These are phyloP conservation scores for Saccharomyces uvarum DNA, from an alignment of 1,139 yeast species.

Conservation along the genomic window DNA sequence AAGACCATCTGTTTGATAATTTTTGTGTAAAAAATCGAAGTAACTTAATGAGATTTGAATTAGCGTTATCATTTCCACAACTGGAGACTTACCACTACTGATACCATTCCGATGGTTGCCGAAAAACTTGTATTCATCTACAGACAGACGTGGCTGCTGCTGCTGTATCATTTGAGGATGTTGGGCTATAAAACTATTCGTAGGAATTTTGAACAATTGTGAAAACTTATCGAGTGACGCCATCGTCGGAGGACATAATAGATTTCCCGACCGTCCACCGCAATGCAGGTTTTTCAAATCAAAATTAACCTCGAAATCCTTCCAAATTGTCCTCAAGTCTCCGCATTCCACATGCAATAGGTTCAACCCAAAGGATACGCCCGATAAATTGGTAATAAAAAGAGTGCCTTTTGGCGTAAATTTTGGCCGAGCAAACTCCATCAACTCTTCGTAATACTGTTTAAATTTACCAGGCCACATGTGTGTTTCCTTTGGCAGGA, in stretches of 20 bases:
- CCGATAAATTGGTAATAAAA: slow-evolving; percentile 73
- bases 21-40: slow-evolving; percentile 57
- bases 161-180: neutral
- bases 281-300: slow-evolving; percentile 72
- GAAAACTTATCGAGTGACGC: slow-evolving; percentile 79
- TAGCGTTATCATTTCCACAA: slow-evolving; percentile 62
- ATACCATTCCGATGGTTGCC: neutral
- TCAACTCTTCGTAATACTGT: slow-evolving; percentile 58
- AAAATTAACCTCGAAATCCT: slow-evolving; percentile 59
- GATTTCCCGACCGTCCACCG: slow-evolving; percentile 73
- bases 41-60: slow-evolving; percentile 72
- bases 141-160: neutral
- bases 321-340: slow-evolving; percentile 45
- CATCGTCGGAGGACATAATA: slow-evolving; percentile 61
- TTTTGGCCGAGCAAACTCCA: slow-evolving; percentile 48
- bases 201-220: slow-evolving; percentile 51
- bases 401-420: slow-evolving; percentile 49
- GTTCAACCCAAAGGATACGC: slow-evolving; percentile 68
- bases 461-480: slow-evolving; percentile 54
- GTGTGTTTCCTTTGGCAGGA: slow-evolving; percentile 46
- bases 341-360: slow-evolving; percentile 66
- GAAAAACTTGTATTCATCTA: neutral
- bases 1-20: slow-evolving; percentile 66
- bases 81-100: slow-evolving; percentile 24
- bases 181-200: neutral